Evolutionary conservation across 176 grass and related monocot genomes (phyloP), one percentile per base, ranked within the genome.

Genomic region (Avena sativa): DNA sequence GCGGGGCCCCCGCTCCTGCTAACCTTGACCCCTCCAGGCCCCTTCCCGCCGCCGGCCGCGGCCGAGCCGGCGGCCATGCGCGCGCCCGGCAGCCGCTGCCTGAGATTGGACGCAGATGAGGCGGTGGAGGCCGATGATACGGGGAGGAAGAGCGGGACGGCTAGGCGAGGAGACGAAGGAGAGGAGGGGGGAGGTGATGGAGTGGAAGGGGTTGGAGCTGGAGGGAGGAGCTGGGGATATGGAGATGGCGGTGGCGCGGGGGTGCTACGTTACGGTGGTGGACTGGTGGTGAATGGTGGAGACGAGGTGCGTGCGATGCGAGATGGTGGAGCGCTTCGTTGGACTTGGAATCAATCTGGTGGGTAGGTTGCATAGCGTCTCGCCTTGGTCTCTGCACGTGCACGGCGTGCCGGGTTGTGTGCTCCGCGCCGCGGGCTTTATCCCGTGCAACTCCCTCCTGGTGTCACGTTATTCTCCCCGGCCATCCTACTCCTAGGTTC

Each of bases 1-100:
- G 90, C 97, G 4, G 94, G 94, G 0, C 94, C 97, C 38, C 83
- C 87, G 71, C 91, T 80, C 56, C 85, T 76, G 38, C 59, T 85
- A 6, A 91, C 83, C 76, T 74, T 79, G 6, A 78, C 53, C 76
- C 68, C 38, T 8, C 47, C 76, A 6, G 68, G 50, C 30, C 71
- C 61, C 79, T 82, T 86, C 0, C 71, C 49, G 19, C 57, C 68
- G 15, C 52, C 47, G 30, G 57, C 6, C 67, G 13, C 44, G 46
- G 52, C 78, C 2, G 60, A 20, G 17, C 60, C 50, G 5, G 76
- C 52, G 5, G 76, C 52, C 88, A 86, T 90, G 55, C 55, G 65
- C 53, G 53, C 32, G n/a, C 55, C n/a, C 30, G 76, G 30, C 62
- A 61, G 53, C 28, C 52, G 77, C 77, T 44, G 77, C 21, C 68